These are phyloP conservation scores for Kalanchoe fedtschenkoi DNA, from an alignment of 164 flowering plant genomes.

Conservation along the genomic window DNA sequence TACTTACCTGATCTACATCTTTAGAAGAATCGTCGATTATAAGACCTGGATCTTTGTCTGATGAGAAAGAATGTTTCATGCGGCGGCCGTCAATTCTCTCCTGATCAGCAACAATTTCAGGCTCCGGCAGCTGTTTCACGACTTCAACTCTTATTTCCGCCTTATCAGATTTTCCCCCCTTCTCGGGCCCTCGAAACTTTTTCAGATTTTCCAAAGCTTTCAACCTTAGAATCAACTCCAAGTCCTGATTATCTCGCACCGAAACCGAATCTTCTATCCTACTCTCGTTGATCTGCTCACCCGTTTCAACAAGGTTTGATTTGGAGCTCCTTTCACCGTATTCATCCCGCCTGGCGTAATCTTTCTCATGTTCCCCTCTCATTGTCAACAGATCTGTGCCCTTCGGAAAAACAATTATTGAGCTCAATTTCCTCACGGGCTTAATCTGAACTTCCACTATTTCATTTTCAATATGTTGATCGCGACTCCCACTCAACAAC, in stretches of 20 bases:
- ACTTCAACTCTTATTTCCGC: conserved; percentile 14
- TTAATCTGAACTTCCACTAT: conserved; percentile 16
- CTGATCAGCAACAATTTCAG: conserved; percentile 10
- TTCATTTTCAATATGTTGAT: conserved; percentile 21
- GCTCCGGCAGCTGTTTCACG: conserved; percentile 9
- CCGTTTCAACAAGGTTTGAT: background rate
- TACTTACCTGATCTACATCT: background rate
- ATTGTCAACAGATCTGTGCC: conserved; percentile 14
- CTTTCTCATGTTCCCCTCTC: conserved; percentile 10
- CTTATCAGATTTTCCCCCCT: conserved; percentile 8
- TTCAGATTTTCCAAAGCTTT: conserved; percentile 79
- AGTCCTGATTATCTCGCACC: conserved; percentile 20
- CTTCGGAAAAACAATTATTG: conserved; percentile 33
- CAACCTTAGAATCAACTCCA: conserved; percentile 57
- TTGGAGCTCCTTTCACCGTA: conserved; percentile 1
- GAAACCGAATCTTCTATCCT: conserved; percentile 17
- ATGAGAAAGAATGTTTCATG: conserved; percentile 1
- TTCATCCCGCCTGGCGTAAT: conserved; percentile 5
- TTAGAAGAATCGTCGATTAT: background rate
- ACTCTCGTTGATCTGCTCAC: background rate
- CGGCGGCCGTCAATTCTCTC: conserved; percentile 5
- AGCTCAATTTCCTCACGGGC: conserved; percentile 33
- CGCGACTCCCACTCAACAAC: conserved; percentile 18
- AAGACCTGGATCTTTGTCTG: background rate
- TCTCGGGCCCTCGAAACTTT: conserved; percentile 35